These are phyloP conservation scores for Hymenoscyphus occultus DNA, from an alignment of 2,329 filamentous ascomycete genomes.

Conservation along the genomic window DNA sequence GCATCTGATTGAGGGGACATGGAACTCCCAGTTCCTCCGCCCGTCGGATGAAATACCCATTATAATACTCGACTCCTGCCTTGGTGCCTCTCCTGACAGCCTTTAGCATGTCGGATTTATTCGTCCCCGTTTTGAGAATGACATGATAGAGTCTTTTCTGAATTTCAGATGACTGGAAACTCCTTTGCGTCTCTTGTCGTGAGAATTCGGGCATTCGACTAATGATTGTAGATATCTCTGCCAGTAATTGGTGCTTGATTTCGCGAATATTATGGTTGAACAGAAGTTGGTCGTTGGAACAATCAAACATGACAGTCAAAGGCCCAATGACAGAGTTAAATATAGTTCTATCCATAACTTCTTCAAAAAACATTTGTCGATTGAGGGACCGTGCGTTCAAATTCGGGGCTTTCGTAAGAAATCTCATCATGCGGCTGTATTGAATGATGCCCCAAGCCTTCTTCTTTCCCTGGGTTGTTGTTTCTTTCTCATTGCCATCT, in stretches of 20 bases:
- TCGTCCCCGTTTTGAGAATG: slow-evolving; percentile 47
- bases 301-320: slow-evolving; percentile 74
- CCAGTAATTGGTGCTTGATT: slow-evolving; percentile 67
- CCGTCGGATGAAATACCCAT: slow-evolving; percentile 78
- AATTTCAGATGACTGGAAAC: slow-evolving; percentile 58
- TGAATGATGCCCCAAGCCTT: neutral
- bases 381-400: slow-evolving; percentile 59
- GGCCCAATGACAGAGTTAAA: slow-evolving; percentile 77
- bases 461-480: neutral
- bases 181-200: slow-evolving; percentile 53
- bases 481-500: neutral
- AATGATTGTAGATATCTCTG: slow-evolving; percentile 72
- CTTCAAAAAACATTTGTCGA: slow-evolving; percentile 60
- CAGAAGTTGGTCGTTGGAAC: slow-evolving; percentile 68
- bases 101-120: slow-evolving; percentile 58
- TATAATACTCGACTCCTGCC: slow-evolving; percentile 81
- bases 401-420: slow-evolving; percentile 58
- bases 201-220: slow-evolving; percentile 69
- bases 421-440: slow-evolving; percentile 56
- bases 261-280: slow-evolving; percentile 63
- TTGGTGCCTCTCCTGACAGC: slow-evolving; percentile 58
- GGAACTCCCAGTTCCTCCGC: slow-evolving; percentile 71
- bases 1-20: slow-evolving; percentile 68
- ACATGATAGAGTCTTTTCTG: slow-evolving; percentile 46
- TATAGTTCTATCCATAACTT: slow-evolving; percentile 76